A percentile compares a stretch with the other conserved stretches of the same genome.
Evolutionary conservation across 352 stramenopile genomes (phyloP).

Genomic region (Phytophthora idaei): DNA sequence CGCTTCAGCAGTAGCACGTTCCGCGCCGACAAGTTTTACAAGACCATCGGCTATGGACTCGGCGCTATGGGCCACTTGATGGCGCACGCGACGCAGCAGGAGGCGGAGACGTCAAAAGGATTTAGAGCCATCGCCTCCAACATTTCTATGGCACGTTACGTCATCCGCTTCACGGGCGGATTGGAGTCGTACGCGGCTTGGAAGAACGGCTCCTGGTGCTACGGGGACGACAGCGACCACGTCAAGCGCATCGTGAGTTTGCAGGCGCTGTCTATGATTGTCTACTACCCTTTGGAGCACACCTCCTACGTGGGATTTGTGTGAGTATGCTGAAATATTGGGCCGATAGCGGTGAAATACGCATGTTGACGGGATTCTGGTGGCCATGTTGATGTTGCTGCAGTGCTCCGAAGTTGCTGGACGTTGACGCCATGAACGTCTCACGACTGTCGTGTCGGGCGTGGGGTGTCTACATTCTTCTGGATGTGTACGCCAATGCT

Average conservation of each 20-base stretch:
- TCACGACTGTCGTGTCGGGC: slow-evolving; percentile 74
- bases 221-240: slow-evolving; percentile 69
- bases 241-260: slow-evolving; percentile 62
- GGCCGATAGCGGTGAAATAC: not conserved
- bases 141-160: slow-evolving; percentile 82
- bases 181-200: slow-evolving; percentile 76
- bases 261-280: slow-evolving; percentile 81
- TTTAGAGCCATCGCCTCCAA: slow-evolving; percentile 71
- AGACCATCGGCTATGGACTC: slow-evolving; percentile 79
- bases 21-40: slow-evolving; percentile 84
- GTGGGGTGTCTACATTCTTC: slow-evolving; percentile 76
- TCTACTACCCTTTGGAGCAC: slow-evolving; percentile 89
- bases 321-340: slow-evolving; percentile 36
- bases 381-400: slow-evolving; percentile 16
- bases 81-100: slow-evolving; percentile 47
- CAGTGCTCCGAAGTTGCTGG: slow-evolving; percentile 77
- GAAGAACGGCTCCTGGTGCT: slow-evolving; percentile 84
- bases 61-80: slow-evolving; percentile 62
- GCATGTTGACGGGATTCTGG: slow-evolving; percentile 1
- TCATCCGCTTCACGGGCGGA: slow-evolving; percentile 76
- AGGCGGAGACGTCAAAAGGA: slow-evolving; percentile 58
- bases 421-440: slow-evolving; percentile 72
- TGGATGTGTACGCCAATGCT: slow-evolving; percentile 83
- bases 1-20: slow-evolving; percentile 64
- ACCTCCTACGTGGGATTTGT: slow-evolving; percentile 85